Percentiles rank a stretch among this genome's conserved stretches.
Evolutionary conservation across 2,329 filamentous ascomycete genomes (phyloP).

Genomic region (Escovopsis sp.): DNA sequence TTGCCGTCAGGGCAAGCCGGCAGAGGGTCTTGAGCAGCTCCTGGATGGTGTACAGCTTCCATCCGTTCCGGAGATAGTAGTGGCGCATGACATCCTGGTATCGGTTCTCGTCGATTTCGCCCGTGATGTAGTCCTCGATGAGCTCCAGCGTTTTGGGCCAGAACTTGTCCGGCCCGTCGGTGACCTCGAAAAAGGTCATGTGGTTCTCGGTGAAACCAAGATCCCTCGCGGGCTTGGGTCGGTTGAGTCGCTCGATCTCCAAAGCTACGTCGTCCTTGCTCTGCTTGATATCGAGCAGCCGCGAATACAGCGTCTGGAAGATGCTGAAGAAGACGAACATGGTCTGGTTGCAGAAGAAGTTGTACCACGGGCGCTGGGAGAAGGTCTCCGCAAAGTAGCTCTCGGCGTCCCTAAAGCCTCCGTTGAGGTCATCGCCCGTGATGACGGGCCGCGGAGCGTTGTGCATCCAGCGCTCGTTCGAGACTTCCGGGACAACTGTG

Average conservation of each 20-base stretch:
- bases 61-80: constrained; percentile 81
- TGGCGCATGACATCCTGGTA: constrained; percentile 85
- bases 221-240: constrained; percentile 65
- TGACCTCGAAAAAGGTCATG: constrained; percentile 58
- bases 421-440: constrained; percentile 32
- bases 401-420: constrained; percentile 39
- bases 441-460: constrained; percentile 41
- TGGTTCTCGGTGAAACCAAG: constrained; percentile 71
- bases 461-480: constrained; percentile 51
- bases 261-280: constrained; percentile 57
- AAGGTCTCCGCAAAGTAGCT: constrained; percentile 62
- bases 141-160: constrained; percentile 76
- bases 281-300: constrained; percentile 70
- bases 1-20: constrained; percentile 68
- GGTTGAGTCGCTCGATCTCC: constrained; percentile 57
- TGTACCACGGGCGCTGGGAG: constrained; percentile 67
- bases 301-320: constrained; percentile 79
- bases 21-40: constrained; percentile 72
- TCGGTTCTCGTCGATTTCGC: constrained; percentile 64
- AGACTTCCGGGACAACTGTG: constrained; percentile 38
- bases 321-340: constrained; percentile 92
- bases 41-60: constrained; percentile 86
- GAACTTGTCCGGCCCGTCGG: constrained; percentile 49
- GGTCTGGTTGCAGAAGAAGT: constrained; percentile 80
- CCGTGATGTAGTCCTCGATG: constrained; percentile 72